These are phyloP conservation scores for Lachnellula occidentalis DNA, from an alignment of 2,329 filamentous ascomycete genomes.

Conservation along the genomic window DNA sequence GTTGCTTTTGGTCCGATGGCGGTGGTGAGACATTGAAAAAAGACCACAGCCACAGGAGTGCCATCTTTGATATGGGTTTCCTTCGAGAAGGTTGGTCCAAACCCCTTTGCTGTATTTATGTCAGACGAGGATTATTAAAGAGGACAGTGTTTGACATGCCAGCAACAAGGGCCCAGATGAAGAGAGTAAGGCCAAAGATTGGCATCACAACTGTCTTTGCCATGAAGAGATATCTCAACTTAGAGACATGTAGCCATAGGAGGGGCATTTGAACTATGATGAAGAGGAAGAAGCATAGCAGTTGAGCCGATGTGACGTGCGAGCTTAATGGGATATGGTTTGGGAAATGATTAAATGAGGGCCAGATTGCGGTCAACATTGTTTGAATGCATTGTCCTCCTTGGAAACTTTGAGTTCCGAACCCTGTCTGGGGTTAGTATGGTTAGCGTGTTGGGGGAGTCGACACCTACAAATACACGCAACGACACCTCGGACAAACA, in stretches of 20 bases:
- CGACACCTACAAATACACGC: slow-evolving; percentile 20
- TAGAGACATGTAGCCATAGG: slow-evolving; percentile 40
- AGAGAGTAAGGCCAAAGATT: not conserved
- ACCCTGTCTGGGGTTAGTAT: slow-evolving; percentile 11
- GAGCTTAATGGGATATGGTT: slow-evolving; percentile 43
- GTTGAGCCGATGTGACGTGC: slow-evolving; percentile 48
- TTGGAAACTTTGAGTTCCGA: slow-evolving; percentile 21
- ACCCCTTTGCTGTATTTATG: not conserved
- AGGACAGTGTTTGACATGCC: no score
- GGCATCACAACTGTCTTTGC: slow-evolving; percentile 33
- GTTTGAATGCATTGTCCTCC: slow-evolving; percentile 29
- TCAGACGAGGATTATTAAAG: no score
- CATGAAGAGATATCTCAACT: slow-evolving; percentile 46
- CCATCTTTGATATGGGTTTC: not conserved
- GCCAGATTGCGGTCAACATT: slow-evolving; percentile 41
- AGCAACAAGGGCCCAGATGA: not conserved
- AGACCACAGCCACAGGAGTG: not conserved
- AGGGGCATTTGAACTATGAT: slow-evolving; percentile 24
- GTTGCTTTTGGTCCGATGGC: slow-evolving; percentile 2
- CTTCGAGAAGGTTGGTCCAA: not conserved
- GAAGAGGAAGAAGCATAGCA: slow-evolving; percentile 46
- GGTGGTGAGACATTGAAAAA: not conserved
- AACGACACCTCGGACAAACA: slow-evolving; percentile 34
- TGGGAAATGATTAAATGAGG: slow-evolving; percentile 42
- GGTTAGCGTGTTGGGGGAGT: no score